Evolutionary conservation across 257 asterid species (phyloP).

Genomic region (Plantago elongata): DNA sequence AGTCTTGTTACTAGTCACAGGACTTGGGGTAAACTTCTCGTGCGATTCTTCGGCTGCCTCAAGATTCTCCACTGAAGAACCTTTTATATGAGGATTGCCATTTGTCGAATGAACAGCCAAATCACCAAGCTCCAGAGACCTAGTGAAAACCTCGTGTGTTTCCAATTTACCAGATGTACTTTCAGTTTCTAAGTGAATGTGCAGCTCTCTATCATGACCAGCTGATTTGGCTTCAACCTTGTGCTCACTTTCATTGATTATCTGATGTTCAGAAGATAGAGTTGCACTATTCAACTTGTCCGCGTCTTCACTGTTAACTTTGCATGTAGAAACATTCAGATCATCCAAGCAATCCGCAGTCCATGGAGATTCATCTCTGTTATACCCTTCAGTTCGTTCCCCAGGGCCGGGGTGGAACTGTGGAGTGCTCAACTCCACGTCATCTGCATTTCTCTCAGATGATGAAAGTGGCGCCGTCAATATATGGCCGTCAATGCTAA

Average conservation of each 20-base stretch:
- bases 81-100: slow-evolving; percentile 23
- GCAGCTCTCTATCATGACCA: slow-evolving; percentile 12
- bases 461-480: slow-evolving; percentile 84
- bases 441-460: slow-evolving; percentile 51
- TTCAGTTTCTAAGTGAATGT: slow-evolving; percentile 20
- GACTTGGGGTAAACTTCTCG: slow-evolving; percentile 31
- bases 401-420: slow-evolving; percentile 79
- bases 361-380: slow-evolving; percentile 44
- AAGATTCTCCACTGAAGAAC: slow-evolving; percentile 26
- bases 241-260: no score
- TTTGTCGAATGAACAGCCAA: slow-evolving; percentile 31
- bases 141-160: slow-evolving; percentile 46
- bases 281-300: slow-evolving; percentile 20
- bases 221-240: background rate
- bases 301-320: slow-evolving; percentile 23
- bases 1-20: slow-evolving; percentile 23
- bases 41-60: slow-evolving; percentile 29
- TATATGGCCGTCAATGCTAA: slow-evolving; percentile 88
- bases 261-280: slow-evolving; percentile 22
- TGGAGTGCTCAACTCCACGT: slow-evolving; percentile 54
- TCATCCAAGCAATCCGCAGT: slow-evolving; percentile 38
- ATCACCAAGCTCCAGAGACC: slow-evolving; percentile 69
- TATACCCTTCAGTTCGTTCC: slow-evolving; percentile 44
- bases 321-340: slow-evolving; percentile 30
- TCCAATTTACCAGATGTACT: slow-evolving; percentile 28